Evolutionary conservation across 1,284 basidiomycete species (phyloP).

Genomic region (Leccinum fallax): DNA sequence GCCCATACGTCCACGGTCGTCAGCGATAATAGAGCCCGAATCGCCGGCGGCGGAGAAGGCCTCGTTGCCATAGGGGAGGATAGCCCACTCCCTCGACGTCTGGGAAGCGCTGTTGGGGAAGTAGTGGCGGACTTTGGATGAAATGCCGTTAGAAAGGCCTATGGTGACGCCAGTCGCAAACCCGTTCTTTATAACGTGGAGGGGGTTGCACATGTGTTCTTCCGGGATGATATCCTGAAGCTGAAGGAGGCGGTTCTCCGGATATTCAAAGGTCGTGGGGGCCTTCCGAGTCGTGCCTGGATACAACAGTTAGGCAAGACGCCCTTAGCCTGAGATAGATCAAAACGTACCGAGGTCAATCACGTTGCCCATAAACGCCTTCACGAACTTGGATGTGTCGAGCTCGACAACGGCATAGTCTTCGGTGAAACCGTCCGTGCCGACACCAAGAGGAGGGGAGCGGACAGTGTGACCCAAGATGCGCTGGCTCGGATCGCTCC

Average conservation of each 20-base stretch:
- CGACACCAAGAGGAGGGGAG: not conserved
- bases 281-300: not conserved
- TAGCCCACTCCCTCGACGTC: not conserved
- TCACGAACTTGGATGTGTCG: not conserved
- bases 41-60: not conserved
- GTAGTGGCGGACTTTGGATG: not conserved
- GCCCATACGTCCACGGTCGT: not conserved
- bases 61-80: not conserved
- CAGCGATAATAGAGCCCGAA: not conserved
- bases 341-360: not conserved
- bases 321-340: not conserved
- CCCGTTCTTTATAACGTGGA: not conserved
- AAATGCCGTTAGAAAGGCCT: not conserved
- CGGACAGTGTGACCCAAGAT: not conserved
- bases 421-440: not conserved
- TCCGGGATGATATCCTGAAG: not conserved
- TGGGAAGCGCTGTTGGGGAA: not conserved
- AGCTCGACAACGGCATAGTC: not conserved
- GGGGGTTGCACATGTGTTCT: not conserved
- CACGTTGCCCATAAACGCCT: not conserved
- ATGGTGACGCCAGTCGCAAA: not conserved
- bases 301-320: not conserved
- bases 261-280: not conserved
- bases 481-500: not conserved
- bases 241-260: not conserved